These are phyloP conservation scores for Pelargonium australe DNA, from an alignment of 441 rosid species.

Conservation along the genomic window DNA sequence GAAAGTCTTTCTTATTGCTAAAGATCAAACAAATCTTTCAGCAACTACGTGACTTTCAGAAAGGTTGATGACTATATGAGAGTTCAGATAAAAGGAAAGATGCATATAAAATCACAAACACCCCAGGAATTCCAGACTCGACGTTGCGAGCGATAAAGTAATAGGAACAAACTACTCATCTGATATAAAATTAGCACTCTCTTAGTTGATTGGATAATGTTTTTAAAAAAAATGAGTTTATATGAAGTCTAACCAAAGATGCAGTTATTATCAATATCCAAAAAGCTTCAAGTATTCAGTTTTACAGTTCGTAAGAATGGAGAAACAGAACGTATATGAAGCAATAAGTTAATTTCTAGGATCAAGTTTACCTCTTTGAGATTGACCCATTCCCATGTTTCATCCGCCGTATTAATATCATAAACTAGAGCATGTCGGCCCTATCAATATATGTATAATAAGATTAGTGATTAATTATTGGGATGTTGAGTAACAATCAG, in stretches of 20 bases:
- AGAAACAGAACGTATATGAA: background rate
- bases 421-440: slow-evolving; percentile 95
- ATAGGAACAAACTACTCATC: background rate
- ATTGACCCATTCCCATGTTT: slow-evolving; percentile 99
- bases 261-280: background rate
- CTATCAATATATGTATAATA: slow-evolving; percentile 35
- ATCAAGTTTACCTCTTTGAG: slow-evolving; percentile 77
- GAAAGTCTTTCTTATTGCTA: background rate
- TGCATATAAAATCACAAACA: background rate
- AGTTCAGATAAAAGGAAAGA: background rate
- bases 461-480: slow-evolving; percentile 17
- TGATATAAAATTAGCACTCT: background rate
- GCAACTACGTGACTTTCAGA: background rate
- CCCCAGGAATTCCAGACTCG: too few relatives aligned
- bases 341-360: background rate
- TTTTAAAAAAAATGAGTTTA: background rate
- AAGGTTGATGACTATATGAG: background rate
- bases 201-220: background rate
- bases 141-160: too few relatives aligned
- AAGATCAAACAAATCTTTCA: background rate
- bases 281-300: slow-evolving; percentile 4
- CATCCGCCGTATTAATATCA: slow-evolving; percentile 67
- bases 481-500: slow-evolving; percentile 19
- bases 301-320: background rate
- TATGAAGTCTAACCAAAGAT: slow-evolving; percentile 6